phyloP scores from a whole-genome alignment of 2,329 filamentous ascomycete species.

The Hypocrella siamensis region DNA sequence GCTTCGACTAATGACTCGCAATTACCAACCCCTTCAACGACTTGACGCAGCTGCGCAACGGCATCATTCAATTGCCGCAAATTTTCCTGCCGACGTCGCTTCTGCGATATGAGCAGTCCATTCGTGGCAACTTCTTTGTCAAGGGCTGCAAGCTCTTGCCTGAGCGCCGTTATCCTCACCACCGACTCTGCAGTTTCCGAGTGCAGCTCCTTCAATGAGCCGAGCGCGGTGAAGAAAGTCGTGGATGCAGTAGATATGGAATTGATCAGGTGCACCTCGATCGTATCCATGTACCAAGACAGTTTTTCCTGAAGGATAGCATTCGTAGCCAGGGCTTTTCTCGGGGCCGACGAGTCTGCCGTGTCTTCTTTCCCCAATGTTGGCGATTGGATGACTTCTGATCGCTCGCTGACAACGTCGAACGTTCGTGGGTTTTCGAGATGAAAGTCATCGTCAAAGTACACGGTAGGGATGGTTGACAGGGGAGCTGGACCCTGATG shows the following conservation, averaged over 20 bases:
- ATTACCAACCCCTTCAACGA: slow-evolving; percentile 57
- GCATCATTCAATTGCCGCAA: slow-evolving; percentile 67
- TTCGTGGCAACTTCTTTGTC: slow-evolving; percentile 78
- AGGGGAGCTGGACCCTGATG: slow-evolving; percentile 66
- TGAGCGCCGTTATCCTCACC: slow-evolving; percentile 62
- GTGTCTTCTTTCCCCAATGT: slow-evolving; percentile 41
- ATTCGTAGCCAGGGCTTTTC: slow-evolving; percentile 87
- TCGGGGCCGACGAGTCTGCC: slow-evolving; percentile 39
- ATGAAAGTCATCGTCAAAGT: slow-evolving; percentile 90
- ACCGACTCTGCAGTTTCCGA: slow-evolving; percentile 87
- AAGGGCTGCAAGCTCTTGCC: slow-evolving; percentile 63
- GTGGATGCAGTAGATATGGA: slow-evolving; percentile 92
- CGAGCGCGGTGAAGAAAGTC: slow-evolving; percentile 89
- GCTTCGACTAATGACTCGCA: slow-evolving; percentile 73
- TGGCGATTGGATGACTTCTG: slow-evolving; percentile 72
- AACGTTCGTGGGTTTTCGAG: slow-evolving; percentile 93
- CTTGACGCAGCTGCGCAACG: slow-evolving; percentile 64
- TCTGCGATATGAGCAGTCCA: slow-evolving; percentile 72
- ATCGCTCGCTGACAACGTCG: slow-evolving; percentile 89
- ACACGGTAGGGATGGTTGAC: slow-evolving; percentile 82
- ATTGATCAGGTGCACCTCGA: slow-evolving; percentile 91
- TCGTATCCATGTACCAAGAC: slow-evolving; percentile 99
- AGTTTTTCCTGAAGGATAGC: slow-evolving; percentile 95
- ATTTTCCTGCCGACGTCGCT: slow-evolving; percentile 71
- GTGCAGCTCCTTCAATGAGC: slow-evolving; percentile 80